Evolutionary conservation across 148 eudicot genomes (phyloP).

Genomic region (Arbutus unedo): DNA sequence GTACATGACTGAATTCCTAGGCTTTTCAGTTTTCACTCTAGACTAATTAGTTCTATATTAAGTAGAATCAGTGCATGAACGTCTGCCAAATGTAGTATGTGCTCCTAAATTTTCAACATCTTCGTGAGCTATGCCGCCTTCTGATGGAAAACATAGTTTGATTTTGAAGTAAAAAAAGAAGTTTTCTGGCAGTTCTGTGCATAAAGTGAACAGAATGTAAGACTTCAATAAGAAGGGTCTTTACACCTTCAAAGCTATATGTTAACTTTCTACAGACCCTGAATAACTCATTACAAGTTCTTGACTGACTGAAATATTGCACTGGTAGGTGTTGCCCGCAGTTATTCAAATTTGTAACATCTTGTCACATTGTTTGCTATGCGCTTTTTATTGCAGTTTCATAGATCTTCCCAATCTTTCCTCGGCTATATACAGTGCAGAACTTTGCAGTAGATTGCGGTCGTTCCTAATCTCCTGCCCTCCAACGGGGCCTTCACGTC

Average conservation of each 20-base stretch:
- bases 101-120: not conserved
- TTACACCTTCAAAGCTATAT: too few relatives aligned
- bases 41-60: not conserved
- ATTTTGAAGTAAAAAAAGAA: not conserved
- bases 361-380: not conserved
- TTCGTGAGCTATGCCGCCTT: not conserved
- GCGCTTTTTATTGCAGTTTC: conserved; percentile 47
- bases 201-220: not conserved
- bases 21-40: not conserved
- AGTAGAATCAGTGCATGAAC: not conserved
- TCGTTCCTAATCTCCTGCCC: conserved; percentile 78
- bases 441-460: conserved; percentile 64
- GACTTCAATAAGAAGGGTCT: not conserved
- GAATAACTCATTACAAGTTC: not conserved
- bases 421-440: conserved; percentile 74
- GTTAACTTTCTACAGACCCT: too few relatives aligned
- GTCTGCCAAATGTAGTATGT: not conserved
- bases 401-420: conserved; percentile 86
- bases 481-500: conserved; percentile 76
- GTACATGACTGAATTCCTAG: not conserved
- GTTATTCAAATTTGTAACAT: not conserved
- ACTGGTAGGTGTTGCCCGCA: not conserved
- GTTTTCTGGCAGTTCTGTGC: not conserved
- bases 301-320: conserved; percentile 1
- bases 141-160: not conserved